Base-by-base conservation (phyloP, 208 protist species). In the Trypanosoma boissoni region DNA sequence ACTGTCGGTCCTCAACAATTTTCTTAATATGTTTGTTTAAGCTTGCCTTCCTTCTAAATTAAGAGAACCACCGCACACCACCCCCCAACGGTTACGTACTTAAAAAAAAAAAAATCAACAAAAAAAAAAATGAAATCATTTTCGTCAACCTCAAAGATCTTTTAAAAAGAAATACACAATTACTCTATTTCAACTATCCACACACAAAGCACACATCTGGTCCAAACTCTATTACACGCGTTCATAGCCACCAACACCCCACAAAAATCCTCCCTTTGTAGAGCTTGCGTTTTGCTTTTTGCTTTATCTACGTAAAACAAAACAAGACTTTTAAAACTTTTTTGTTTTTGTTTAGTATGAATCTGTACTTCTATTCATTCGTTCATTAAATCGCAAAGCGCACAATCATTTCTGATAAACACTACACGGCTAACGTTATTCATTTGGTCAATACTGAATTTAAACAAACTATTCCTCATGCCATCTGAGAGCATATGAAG, bases 401-500 rank as follows among this genome's bases (percentile, higher is more conserved):
- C 48, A 41, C 65, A 72, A 34, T 59, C 26, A 31, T 66, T 52
- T 31, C 42, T 53, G 14, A 72, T 60, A 36, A 72, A 72, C 9
- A 60, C 49, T 2, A 54, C 50, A 14, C 52, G 55, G 2, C 36
- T 49, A 41, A 72, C 42, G 6, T 65, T 50, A 2, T 26, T 31
- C 7, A 20, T 18, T 20, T 27, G 10, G 29, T 72, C 41, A 29
- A 73, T 44, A 44, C 44, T 73, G 41, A 81, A 74, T 26, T 59
- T 72, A 58, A 65, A 75, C 2, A 81, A 60, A 29, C 58, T 62
- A 39, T 58, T 31, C 45, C 39, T 54, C 31, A 77, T 12, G 2
- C 54, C 44, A 20, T 49, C 52, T 26, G 23, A 16, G 12, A 81
- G 21, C 32, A 74, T 64, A 7, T 62, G 45, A 24, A 74, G 44